phyloP scores from a whole-genome alignment of 2,329 filamentous ascomycete genomes.

The Albifimbria verrucaria region DNA sequence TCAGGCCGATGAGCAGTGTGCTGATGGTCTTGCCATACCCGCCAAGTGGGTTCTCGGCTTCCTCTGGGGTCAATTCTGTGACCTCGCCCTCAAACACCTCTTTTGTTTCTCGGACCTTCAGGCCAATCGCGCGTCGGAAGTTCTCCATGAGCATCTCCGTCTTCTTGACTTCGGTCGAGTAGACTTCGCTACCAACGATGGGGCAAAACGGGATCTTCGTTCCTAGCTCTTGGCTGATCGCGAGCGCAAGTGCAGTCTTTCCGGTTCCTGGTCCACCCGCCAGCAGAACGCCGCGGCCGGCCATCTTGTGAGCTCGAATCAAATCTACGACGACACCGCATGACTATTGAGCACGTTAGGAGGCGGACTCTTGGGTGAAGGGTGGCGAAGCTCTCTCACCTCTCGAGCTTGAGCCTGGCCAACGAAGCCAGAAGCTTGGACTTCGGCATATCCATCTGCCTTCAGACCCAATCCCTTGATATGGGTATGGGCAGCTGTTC shows the following conservation, averaged over 20 bases:
- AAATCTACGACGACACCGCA: constrained; percentile 95
- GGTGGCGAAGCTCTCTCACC: constrained; percentile 45
- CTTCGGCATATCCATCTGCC: constrained; percentile 80
- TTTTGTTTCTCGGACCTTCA: constrained; percentile 97
- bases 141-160: constrained; percentile 99
- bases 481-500: constrained; percentile 94
- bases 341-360: constrained; percentile 52
- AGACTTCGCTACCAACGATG: constrained; percentile 96
- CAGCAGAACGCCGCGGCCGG: constrained; percentile 86
- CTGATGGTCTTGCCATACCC: constrained; percentile 98
- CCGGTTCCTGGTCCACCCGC: constrained; percentile 94
- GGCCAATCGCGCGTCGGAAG: constrained; percentile 91
- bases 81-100: constrained; percentile 99
- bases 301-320: constrained; percentile 96
- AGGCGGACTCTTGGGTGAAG: neutral
- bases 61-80: constrained; percentile 93
- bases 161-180: constrained; percentile 98
- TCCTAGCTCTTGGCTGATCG: constrained; percentile 93
- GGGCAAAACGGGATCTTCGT: constrained; percentile 98
- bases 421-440: constrained; percentile 77
- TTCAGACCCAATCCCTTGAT: constrained; percentile 93
- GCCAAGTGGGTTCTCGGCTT: constrained; percentile 94
- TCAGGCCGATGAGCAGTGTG: constrained; percentile 88
- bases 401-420: constrained; percentile 86
- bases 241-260: constrained; percentile 93